Conservation (phyloP, 1,284 basidiomycete genomes). For the Heterobasidion irregulare region DNA sequence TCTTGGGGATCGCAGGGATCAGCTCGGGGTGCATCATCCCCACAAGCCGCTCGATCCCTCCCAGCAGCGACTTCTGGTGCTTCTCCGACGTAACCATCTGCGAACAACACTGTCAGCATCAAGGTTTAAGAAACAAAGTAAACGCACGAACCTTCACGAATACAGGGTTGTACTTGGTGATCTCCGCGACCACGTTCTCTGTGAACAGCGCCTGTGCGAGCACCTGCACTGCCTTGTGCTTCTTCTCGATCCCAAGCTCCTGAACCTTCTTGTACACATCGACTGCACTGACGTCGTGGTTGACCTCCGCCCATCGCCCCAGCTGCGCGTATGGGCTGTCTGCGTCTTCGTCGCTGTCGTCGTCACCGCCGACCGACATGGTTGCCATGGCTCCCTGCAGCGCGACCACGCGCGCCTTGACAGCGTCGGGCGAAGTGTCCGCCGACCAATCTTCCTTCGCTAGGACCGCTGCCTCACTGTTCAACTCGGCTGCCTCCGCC, state of each 20-base stretch:
- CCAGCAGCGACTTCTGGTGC: conserved; percentile 91
- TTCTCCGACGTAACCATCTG: conserved; percentile 82
- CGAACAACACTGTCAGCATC: conserved; percentile 4
- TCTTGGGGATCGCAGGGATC: conserved; percentile 71
- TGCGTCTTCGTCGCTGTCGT: conserved; percentile 81
- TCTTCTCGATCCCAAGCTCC: conserved; percentile 90
- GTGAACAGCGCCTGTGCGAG: conserved; percentile 88
- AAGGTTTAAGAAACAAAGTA: background rate
- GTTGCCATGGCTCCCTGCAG: conserved; percentile 62
- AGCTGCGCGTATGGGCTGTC: conserved; percentile 85
- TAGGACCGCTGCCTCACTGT: conserved; percentile 47
- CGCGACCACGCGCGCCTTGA: conserved; percentile 78
- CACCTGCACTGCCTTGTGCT: conserved; percentile 87
- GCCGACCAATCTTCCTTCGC: conserved; percentile 82
- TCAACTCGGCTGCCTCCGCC: conserved; percentile 76
- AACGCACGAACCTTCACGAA: conserved; percentile 64
- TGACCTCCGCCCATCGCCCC: conserved; percentile 83
- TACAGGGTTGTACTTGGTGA: conserved; percentile 67
- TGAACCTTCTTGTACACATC: conserved; percentile 87
- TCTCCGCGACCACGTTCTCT: conserved; percentile 66
- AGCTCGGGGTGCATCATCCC: conserved; percentile 67
- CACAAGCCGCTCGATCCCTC: conserved; percentile 81
- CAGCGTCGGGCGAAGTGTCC: conserved; percentile 88
- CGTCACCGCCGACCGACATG: conserved; percentile 59
- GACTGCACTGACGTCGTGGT: conserved; percentile 47